Base-by-base conservation (phyloP, 2,329 filamentous ascomycete species). In the Epichloe bromicola region DNA sequence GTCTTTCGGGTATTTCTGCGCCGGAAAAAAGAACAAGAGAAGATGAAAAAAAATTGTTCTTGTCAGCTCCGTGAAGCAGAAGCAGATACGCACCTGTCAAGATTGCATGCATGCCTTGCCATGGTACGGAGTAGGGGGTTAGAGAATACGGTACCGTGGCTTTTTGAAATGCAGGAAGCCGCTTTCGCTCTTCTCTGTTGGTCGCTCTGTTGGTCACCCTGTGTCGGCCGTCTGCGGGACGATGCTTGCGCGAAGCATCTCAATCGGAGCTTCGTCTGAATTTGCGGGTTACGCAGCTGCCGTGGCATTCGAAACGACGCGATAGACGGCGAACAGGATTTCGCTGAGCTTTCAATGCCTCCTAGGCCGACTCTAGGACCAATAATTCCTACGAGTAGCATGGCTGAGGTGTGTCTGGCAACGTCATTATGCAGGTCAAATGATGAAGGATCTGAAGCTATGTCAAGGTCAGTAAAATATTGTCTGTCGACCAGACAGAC, bases 1-100 rank as follows among this genome's bases (percentile, higher is more conserved):
- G 62, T 14, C 70, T 70, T 55, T 79, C 74, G 0, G 80, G 79
- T 53, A 76, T 75, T 36, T 66, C 74, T 79, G 20, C 10, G 37
- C 11, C 11, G 8, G 2, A 6, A 20, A 38, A 47, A 26, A 2
- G 23, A 6, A 26, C 6, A 7, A 6, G 23, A 26, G 23, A 26
- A 19, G 19, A n/a, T n/a, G 0, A 7, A 23, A 44, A 17, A 30
- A 30, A 12, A 6, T 19, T 30, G 7, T 6, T 17, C 23, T 30
- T 30, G 26, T 30, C 26, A 30, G 26, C 26, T 10, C 26, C 26
- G 26, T 30, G 26, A 30, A 30, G 26, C 26, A 30, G 26, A 30
- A 30, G 26, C 26, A 30, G 26, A 30, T 4, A 8, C 26, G 26
- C 8, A 10, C 8, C 8, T 30, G 26, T 30, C 26, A 30, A 30